These are phyloP conservation scores for Casuarina glauca DNA, from an alignment of 306 rosid genomes.

Conservation along the genomic window DNA sequence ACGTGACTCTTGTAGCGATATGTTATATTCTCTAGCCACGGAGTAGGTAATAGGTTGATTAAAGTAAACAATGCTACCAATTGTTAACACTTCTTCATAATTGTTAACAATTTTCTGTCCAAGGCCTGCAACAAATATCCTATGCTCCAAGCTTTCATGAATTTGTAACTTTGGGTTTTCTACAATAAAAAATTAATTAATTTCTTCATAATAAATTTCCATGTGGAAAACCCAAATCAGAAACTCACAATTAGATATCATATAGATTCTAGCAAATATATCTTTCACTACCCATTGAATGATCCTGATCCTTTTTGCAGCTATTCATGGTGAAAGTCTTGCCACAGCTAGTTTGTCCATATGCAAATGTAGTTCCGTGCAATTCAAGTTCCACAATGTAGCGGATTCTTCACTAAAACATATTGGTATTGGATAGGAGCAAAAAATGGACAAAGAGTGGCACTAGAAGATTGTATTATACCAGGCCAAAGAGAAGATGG, in stretches of 20 bases:
- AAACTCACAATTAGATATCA: constrained; percentile 79
- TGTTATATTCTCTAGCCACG: too few relatives aligned
- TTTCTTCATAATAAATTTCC: constrained; percentile 97
- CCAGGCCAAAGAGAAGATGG: too few relatives aligned
- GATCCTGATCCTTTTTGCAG: constrained; percentile 73
- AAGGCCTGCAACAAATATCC: constrained; percentile 92
- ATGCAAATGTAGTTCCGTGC: constrained; percentile 90
- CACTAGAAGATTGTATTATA: too few relatives aligned
- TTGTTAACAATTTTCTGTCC: constrained; percentile 78
- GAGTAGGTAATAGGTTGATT: too few relatives aligned
- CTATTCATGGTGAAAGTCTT: constrained; percentile 99
- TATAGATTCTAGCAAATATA: constrained; percentile 62
- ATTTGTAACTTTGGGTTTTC: constrained; percentile 91
- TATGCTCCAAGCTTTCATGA: constrained; percentile 98
- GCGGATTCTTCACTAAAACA: too few relatives aligned
- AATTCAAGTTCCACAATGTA: too few relatives aligned
- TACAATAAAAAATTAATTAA: constrained; percentile 75
- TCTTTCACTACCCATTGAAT: constrained; percentile 81
- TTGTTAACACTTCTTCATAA: constrained; percentile 68
- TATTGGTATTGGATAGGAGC: too few relatives aligned
- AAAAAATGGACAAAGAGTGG: too few relatives aligned
- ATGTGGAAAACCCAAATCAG: constrained; percentile 85
- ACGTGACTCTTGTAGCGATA: too few relatives aligned
- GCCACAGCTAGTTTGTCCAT: constrained; percentile 99
- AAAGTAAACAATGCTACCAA: too few relatives aligned